Conservation (phyloP, 768 basidiomycete species). For the Collybia nuda region DNA sequence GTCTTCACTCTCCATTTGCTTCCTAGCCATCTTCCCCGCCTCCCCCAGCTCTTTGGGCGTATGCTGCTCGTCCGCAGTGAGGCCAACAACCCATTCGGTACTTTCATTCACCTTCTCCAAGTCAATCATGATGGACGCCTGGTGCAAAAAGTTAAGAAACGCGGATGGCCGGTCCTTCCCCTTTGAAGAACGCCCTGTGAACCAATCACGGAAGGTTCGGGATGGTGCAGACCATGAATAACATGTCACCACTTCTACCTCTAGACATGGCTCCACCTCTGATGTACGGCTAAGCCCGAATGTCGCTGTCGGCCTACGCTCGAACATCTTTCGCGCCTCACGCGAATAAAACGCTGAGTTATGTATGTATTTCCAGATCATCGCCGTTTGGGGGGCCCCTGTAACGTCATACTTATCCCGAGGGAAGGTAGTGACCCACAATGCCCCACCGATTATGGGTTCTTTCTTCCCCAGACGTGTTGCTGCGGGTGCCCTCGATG, state of each 20-base stretch:
- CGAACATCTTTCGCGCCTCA: background rate
- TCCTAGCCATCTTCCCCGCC: background rate
- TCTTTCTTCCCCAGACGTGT: too few species aligned
- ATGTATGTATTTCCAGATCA: conserved; percentile 3
- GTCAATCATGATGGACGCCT: background rate
- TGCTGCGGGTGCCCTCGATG: background rate
- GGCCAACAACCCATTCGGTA: too few species aligned
- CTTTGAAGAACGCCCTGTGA: too few species aligned
- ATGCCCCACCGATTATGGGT: too few species aligned
- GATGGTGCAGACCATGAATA: too few species aligned
- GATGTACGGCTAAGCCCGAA: background rate
- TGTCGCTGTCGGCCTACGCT: background rate
- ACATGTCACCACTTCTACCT: background rate
- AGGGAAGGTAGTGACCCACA: background rate
- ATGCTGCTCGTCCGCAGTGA: too few species aligned
- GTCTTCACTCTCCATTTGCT: too few species aligned
- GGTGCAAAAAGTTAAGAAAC: background rate
- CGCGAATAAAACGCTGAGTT: background rate
- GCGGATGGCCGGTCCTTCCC: background rate
- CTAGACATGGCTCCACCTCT: background rate
- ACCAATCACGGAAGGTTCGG: too few species aligned
- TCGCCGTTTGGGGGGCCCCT: background rate
- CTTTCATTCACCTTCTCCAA: background rate
- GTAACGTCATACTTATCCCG: too few species aligned
- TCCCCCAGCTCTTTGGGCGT: too few species aligned